Base-by-base conservation (phyloP, 2,329 filamentous ascomycete species). In the Fusarium sp. region DNA sequence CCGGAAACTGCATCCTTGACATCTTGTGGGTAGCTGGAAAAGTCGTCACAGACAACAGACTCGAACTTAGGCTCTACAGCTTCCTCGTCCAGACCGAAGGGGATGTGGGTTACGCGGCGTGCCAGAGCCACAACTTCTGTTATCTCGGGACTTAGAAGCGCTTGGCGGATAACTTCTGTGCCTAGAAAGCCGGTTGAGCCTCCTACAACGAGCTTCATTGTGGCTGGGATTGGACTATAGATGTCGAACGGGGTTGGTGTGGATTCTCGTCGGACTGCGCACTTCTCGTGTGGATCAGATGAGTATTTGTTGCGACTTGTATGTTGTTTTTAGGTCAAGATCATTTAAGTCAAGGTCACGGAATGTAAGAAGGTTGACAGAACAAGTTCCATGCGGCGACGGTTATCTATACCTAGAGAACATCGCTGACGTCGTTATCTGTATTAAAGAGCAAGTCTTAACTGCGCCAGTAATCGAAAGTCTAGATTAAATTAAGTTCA, bases 121-220 rank as follows among this genome's bases (percentile, higher is more conserved):
- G 77, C 78, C 13, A 85, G 68, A 3, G 80, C 82, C 13, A 85
- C 69, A 22, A 86, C 69, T 10, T 79, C 78, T 1, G 79, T 81
- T 54, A 85, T 75, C 7, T 74, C 64, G 0, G 77, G 76, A 31
- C 73, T 72, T 6, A 64, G 70, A 7, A 85, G 72, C 22, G 80
- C 80, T 53, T 84, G 82, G 14, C 81, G 81, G 45, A 85, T 68
- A 26, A 86, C 61, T 54, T 85, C 83, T 36, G 69, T 77, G 38
- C 75, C 83, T 3, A 85, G 75, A 40, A 79, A 81, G 54, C 83
- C 83, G 0, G 79, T 82, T 6, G 81, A 79, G 3, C 83, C 83
- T 13, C 78, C 74, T 17, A 84, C 71, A 24, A 84, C 78, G 40
- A 84, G 72, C 63, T 83, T 85, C 82, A 84, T 84, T 2, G 4